Percentiles rank a stretch among this genome's conserved stretches.
Conservation (phyloP, 2,329 filamentous ascomycete species). For the Sporothrix brunneoviolacea region DNA sequence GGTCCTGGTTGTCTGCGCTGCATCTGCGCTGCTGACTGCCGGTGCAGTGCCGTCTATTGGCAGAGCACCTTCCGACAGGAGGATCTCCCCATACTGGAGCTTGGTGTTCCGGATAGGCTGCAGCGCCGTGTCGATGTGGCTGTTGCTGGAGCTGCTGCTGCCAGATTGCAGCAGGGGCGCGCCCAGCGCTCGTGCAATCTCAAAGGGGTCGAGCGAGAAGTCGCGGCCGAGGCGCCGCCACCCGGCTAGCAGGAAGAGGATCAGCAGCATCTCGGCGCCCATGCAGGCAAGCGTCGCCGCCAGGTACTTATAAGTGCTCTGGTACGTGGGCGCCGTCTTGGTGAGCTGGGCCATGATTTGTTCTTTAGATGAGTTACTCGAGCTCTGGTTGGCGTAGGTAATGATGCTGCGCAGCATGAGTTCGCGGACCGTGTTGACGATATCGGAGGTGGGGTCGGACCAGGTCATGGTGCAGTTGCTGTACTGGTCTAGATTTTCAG, state of each 20-base stretch:
- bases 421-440: constrained; percentile 6
- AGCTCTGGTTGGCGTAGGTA: neutral
- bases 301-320: constrained; percentile 1
- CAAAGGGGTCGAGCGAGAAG: constrained; percentile 5
- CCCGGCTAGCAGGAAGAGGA: constrained; percentile 1
- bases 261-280: neutral
- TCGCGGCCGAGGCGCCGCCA: constrained; percentile 1
- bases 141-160: constrained; percentile 5
- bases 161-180: constrained; percentile 4
- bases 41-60: too few species aligned
- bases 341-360: neutral
- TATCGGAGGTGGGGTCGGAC: constrained; percentile 7
- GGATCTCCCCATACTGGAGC: too few species aligned
- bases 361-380: neutral
- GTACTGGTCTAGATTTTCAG: too few species aligned
- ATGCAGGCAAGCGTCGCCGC: constrained; percentile 1
- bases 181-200: constrained; percentile 4
- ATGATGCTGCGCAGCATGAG: constrained; percentile 8
- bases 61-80: too few species aligned
- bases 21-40: too few species aligned
- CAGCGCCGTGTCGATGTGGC: neutral
- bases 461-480: constrained; percentile 9
- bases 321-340: neutral
- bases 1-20: too few species aligned
- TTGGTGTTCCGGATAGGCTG: neutral